Evolutionary conservation across 176 grass and related monocot species (phyloP), one percentile per base, ranked within the genome.

Genomic region (Zea mays): DNA sequence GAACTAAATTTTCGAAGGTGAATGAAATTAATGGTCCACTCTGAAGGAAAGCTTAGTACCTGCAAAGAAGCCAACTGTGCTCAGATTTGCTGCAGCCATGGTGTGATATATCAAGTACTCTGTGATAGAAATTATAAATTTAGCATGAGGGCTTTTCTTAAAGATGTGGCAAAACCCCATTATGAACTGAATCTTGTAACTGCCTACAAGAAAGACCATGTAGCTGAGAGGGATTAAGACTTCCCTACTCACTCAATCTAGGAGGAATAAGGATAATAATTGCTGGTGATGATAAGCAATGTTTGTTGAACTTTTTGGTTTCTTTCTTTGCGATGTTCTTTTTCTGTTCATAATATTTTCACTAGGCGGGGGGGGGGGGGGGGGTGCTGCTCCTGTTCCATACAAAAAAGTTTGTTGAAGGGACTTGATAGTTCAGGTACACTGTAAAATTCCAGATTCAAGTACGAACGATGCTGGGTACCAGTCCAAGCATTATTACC

Each of bases 81-180:
- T 88, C 42, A 98, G 80, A 89, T 98, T 98, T 77, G 85, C 88
- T 6, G 54, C 81, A 36, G 89, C 82, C 95, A 94, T 94, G 57
- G 91, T 97, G 6, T 88, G 73, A 17, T 97, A 94, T 74, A 98
- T 73, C 69, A 92, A 86, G 78, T 92, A 91, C 42, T 98, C 95
- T 0, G 85, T 41, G 54, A 67, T 47, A 67, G 11, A 21, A 15
- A 47, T 1, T 0, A 10, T 5, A 12, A 48, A 12, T 48, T 43
- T 60, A 44, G 20, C 5, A 34, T 9, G 20, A 75, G 11, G n/a
- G n/a, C n/a, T 61, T n/a, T n/a, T n/a, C n/a, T n/a, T n/a, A n/a
- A n/a, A n/a, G n/a, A n/a, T n/a, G n/a, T n/a, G n/a, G n/a, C 40
- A 16, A 62, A 74, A 41, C 41, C 3, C 6, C 16, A 38, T 10